Evolutionary conservation across 1,139 yeast genomes (phyloP).

Genomic region (Suhomyces bribrorum): DNA sequence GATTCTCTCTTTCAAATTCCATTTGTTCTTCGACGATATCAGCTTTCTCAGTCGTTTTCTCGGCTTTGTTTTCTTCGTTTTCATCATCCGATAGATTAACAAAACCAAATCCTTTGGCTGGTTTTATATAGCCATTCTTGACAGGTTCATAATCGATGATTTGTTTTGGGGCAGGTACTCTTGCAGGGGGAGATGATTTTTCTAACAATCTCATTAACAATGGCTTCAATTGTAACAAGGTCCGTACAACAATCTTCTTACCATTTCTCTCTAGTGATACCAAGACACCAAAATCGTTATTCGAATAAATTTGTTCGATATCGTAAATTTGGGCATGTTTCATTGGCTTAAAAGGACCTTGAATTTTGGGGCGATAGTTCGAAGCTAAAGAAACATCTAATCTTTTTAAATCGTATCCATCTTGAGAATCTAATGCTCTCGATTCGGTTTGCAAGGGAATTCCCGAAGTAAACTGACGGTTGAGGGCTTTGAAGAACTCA

Average conservation of each 20-base stretch:
- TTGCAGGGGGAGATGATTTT: too few species aligned
- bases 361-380: slow-evolving; percentile 19
- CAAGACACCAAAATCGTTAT: slow-evolving; percentile 20
- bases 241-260: slow-evolving; percentile 19
- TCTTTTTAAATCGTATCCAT: slow-evolving; percentile 17
- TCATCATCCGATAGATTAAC: slow-evolving; percentile 28
- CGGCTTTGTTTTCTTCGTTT: slow-evolving; percentile 4
- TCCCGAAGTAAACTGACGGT: slow-evolving; percentile 19
- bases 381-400: slow-evolving; percentile 17
- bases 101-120: slow-evolving; percentile 43
- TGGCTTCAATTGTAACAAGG: slow-evolving; percentile 35
- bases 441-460: slow-evolving; percentile 16
- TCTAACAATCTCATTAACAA: slow-evolving; percentile 30
- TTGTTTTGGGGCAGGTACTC: neutral
- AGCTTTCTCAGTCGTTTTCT: neutral
- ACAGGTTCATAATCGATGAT: neutral
- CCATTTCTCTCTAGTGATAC: slow-evolving; percentile 19
- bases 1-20: slow-evolving; percentile 1
- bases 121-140: slow-evolving; percentile 26
- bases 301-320: slow-evolving; percentile 19
- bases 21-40: neutral
- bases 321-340: slow-evolving; percentile 14
- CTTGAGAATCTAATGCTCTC: slow-evolving; percentile 12
- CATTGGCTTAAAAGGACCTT: slow-evolving; percentile 26
- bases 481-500: slow-evolving; percentile 20